Percentiles rank a stretch among this genome's conserved stretches.
Conservation (phyloP, 768 basidiomycete genomes). For the Auriculariales sp. region DNA sequence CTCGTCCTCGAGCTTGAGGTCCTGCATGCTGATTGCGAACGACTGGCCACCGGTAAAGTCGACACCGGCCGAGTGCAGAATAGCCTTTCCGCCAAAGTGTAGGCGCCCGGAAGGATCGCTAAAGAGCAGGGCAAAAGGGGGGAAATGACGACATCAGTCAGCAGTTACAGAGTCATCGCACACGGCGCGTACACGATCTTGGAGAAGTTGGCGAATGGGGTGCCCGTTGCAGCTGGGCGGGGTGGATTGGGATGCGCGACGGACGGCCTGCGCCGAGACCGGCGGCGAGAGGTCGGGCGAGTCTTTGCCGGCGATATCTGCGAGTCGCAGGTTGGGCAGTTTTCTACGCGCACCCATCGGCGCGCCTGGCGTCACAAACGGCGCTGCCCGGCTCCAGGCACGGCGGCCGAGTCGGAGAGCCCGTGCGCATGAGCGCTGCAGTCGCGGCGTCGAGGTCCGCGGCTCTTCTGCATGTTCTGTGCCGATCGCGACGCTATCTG, state of each 20-base stretch:
- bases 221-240: too few relatives aligned
- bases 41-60: conserved; percentile 83
- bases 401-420: conserved; percentile 11
- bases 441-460: conserved; percentile 24
- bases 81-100: conserved; percentile 86
- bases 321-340: conserved; percentile 46
- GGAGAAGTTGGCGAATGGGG: conserved; percentile 84
- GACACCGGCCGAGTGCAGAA: conserved; percentile 78
- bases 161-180: neutral
- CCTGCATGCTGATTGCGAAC: conserved; percentile 88
- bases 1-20: conserved; percentile 83
- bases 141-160: too few relatives aligned
- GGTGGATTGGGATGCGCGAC: conserved; percentile 19
- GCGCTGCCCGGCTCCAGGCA: neutral
- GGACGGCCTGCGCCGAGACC: conserved; percentile 62
- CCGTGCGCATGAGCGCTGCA: conserved; percentile 23
- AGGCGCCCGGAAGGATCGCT: conserved; percentile 95
- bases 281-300: conserved; percentile 29
- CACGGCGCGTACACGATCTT: conserved; percentile 72
- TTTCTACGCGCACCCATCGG: conserved; percentile 27
- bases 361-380: too few relatives aligned
- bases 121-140: conserved; percentile 4
- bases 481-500: conserved; percentile 25
- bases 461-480: neutral
- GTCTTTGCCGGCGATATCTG: conserved; percentile 31